Percentiles rank a stretch among this genome's conserved stretches.
Conservation (phyloP, 2,329 filamentous ascomycete species). For the Zymoseptoria passerinii region DNA sequence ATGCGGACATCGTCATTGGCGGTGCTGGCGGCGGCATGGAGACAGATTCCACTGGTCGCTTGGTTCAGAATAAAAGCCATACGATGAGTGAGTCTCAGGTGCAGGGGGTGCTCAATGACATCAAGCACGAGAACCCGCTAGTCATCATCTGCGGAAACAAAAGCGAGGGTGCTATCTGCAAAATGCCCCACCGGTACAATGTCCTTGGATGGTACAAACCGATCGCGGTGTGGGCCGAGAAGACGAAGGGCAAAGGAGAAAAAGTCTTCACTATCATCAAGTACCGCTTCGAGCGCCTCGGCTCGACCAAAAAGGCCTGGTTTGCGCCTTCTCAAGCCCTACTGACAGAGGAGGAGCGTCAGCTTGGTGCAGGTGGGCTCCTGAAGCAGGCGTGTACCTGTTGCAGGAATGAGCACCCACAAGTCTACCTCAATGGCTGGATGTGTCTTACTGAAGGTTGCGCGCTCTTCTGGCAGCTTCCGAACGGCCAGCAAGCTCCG, state of each 20-base stretch:
- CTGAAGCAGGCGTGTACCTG: slow-evolving; percentile 28
- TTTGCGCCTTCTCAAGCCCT: slow-evolving; percentile 17
- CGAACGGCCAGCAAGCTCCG: slow-evolving; percentile 24
- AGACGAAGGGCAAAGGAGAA: slow-evolving; percentile 30
- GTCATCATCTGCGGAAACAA: slow-evolving; percentile 44
- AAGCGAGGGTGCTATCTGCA: slow-evolving; percentile 41
- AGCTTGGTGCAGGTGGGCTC: neutral
- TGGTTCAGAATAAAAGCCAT: slow-evolving; percentile 43
- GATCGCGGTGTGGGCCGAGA: slow-evolving; percentile 61
- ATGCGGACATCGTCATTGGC: slow-evolving; percentile 55
- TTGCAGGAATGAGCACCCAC: slow-evolving; percentile 29
- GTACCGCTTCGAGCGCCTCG: slow-evolving; percentile 58
- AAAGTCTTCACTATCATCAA: slow-evolving; percentile 39
- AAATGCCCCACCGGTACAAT: slow-evolving; percentile 51
- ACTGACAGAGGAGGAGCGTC: slow-evolving; percentile 6
- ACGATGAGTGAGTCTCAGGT: slow-evolving; percentile 30
- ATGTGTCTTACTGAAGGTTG: slow-evolving; percentile 52
- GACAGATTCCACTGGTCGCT: slow-evolving; percentile 35
- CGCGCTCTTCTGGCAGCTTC: slow-evolving; percentile 46
- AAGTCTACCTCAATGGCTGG: slow-evolving; percentile 44
- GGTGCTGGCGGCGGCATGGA: slow-evolving; percentile 49
- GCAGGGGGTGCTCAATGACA: slow-evolving; percentile 40
- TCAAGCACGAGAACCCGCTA: slow-evolving; percentile 43
- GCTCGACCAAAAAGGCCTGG: slow-evolving; percentile 44
- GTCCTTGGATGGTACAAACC: slow-evolving; percentile 63